Evolutionary conservation across 345 rosid species (phyloP), one percentile per base, ranked within the genome.

Genomic region (Acer saccharum): DNA sequence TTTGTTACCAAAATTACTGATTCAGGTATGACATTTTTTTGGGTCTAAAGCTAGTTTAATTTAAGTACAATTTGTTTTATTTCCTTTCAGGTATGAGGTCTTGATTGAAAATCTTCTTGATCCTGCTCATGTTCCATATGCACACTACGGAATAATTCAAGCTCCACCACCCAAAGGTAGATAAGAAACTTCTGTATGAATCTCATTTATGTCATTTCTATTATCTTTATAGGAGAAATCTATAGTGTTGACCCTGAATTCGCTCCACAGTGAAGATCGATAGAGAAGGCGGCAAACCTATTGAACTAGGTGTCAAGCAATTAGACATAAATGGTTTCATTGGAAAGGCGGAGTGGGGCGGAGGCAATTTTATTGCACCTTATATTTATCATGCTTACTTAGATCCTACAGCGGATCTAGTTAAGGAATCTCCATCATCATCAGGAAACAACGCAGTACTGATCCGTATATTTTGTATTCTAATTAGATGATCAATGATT

Each of bases 81-180:
- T 35, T 35, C 39, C 39, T 86, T 83, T 81, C 83, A 93, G 98
- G 86, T 90, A 95, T 32, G 98, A 95, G 76, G 87, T 95, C 46
- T 71, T 93, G 82, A 20, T 91, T 48, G 98, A 93, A 83, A 95
- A 95, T 73, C 88, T 93, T 43, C 89, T 93, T 95, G 98, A 95
- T 81, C 98, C 97, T 61, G 90, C 97, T 81, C 98, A 95, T 83
- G 97, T 93, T 81, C 98, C 95, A n/a, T 93, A 91, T 82, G 95
- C 98, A 67, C 98, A 93, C 78, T 87, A 90, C 72, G 91, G 98
- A 80, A 44, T 95, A 70, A 86, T 91, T 94, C 78, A 68, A 81
- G 39, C 76, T 80, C 17, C 12, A n/a, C 61, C 71, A 68, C 90
- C 88, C 4, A 84, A 82, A 82, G 86, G 92, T 68, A 70, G 50